A percentile compares a stretch with the other conserved stretches of the same genome.
These are phyloP conservation scores for Talaromyces sp. DNA, from an alignment of 2,329 filamentous ascomycete genomes.

Conservation along the genomic window DNA sequence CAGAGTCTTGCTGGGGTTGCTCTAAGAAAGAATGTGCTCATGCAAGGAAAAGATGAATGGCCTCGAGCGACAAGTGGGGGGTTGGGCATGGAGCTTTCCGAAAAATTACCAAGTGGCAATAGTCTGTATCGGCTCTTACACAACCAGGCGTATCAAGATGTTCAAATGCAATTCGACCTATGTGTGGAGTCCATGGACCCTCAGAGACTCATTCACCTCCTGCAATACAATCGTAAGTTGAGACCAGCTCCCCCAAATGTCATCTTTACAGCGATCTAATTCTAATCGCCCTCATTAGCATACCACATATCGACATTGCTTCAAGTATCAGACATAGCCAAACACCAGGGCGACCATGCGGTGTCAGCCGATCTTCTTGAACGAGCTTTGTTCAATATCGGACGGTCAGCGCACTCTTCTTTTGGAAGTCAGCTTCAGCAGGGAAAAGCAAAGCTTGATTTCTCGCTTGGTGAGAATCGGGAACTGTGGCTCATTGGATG, in stretches of 20 bases:
- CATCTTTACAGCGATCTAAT: neutral
- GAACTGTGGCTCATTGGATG: slow-evolving; percentile 90
- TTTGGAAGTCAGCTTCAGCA: slow-evolving; percentile 72
- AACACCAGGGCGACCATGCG: slow-evolving; percentile 83
- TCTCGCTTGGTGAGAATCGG: slow-evolving; percentile 76
- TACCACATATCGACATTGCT: slow-evolving; percentile 94
- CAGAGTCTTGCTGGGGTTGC: slow-evolving; percentile 67
- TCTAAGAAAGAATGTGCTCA: slow-evolving; percentile 73
- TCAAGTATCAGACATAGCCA: slow-evolving; percentile 86
- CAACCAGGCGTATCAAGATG: slow-evolving; percentile 65
- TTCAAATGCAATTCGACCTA: slow-evolving; percentile 71
- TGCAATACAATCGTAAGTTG: slow-evolving; percentile 57
- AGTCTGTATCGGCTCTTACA: slow-evolving; percentile 76
- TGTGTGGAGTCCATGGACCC: slow-evolving; percentile 82
- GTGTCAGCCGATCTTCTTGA: slow-evolving; percentile 84
- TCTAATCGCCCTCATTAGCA: slow-evolving; percentile 39
- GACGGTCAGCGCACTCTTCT: slow-evolving; percentile 77
- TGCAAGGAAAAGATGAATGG: slow-evolving; percentile 85
- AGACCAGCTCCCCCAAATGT: neutral
- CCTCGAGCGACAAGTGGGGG: slow-evolving; percentile 74
- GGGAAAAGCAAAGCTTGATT: slow-evolving; percentile 77
- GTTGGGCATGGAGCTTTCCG: slow-evolving; percentile 70
- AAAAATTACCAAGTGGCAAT: slow-evolving; percentile 53
- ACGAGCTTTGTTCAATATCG: slow-evolving; percentile 86
- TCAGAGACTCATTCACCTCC: slow-evolving; percentile 71